A percentile compares a stretch with the other conserved stretches of the same genome.
These are phyloP conservation scores for Nemania abortiva DNA, from an alignment of 2,329 filamentous ascomycete genomes.

Conservation along the genomic window DNA sequence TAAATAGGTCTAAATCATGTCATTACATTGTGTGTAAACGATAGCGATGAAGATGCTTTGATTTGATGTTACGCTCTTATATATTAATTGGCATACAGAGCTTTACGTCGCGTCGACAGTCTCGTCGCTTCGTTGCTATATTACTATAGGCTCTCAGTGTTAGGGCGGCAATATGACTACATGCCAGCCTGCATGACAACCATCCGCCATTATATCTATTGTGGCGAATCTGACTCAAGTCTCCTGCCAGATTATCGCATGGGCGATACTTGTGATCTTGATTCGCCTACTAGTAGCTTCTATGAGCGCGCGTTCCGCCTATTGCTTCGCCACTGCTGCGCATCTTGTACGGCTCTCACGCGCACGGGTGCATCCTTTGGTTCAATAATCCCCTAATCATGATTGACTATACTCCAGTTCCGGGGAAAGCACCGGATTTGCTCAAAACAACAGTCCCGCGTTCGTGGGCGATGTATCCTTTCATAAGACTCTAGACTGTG, in stretches of 20 bases:
- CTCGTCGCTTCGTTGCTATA: not conserved
- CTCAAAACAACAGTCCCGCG: conserved; percentile 91
- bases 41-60: not conserved
- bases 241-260: conserved; percentile 38
- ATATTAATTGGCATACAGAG: not conserved
- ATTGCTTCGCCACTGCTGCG: conserved; percentile 14
- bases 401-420: conserved; percentile 74
- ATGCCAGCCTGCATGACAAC: not conserved
- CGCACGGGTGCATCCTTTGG: conserved; percentile 14
- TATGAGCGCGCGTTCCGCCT: conserved; percentile 18
- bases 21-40: not conserved
- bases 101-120: not conserved
- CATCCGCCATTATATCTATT: conserved; percentile 1
- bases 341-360: not conserved
- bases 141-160: not conserved
- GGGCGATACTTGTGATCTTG: conserved; percentile 8
- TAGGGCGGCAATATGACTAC: conserved; percentile 2
- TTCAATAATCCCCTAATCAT: not conserved
- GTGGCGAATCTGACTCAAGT: conserved; percentile 27
- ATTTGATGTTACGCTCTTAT: not conserved
- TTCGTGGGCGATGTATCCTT: conserved; percentile 96
- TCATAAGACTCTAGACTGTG: conserved; percentile 83
- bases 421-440: conserved; percentile 93
- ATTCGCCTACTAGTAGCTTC: conserved; percentile 12
- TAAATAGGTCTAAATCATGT: too few relatives aligned